Base-by-base conservation (phyloP, 73 alveolate genomes). In the Paramecium tetraurelia region DNA sequence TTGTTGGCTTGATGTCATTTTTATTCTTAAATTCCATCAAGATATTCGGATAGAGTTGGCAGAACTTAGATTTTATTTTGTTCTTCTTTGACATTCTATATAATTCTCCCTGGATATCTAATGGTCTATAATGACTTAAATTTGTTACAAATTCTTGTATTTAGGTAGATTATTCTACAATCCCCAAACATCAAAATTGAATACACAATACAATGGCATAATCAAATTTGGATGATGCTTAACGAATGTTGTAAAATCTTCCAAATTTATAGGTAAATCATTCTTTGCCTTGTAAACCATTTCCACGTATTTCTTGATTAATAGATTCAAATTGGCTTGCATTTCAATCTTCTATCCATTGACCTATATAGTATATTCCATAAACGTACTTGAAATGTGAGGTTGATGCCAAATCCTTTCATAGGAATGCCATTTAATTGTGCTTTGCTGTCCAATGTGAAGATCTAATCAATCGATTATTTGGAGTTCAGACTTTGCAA, bases 121-220 rank as follows among this genome's bases (percentile, higher is more conserved):
- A 38, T 29, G 87, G 57, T 75, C 87, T 75, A 75, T 21, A 12
- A n/a, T 75, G 16, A 31, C 0, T 2, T 63, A 12, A 22, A 35
- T 38, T 38, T n/a, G 0, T 75, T 75, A 75, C 87, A 35, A 75
- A 29, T 5, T 41, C 33, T 75, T 75, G 18, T 38, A 75, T 35
- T 29, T 29, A 3, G 69, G 87, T 38, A 11, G 11, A 35, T 10
- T 35, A 41, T 75, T 75, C 40, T 38, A 9, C 18, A 75, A 16
- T 35, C 87, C 87, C 87, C 87, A 75, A 75, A 75, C 33, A 38
- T 75, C 59, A 36, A 29, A 75, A 75, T 75, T 75, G 22, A 75
- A 75, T 35, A 14, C 87, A 38, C 22, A 20, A 41, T 75, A 75
- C 8, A 75, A 16, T 4, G 59, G 58, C 35, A 29, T 22, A 0